A percentile compares a stretch with the other conserved stretches of the same genome.
phyloP scores from a whole-genome alignment of 768 basidiomycete genomes.

The Phaffia australis region DNA sequence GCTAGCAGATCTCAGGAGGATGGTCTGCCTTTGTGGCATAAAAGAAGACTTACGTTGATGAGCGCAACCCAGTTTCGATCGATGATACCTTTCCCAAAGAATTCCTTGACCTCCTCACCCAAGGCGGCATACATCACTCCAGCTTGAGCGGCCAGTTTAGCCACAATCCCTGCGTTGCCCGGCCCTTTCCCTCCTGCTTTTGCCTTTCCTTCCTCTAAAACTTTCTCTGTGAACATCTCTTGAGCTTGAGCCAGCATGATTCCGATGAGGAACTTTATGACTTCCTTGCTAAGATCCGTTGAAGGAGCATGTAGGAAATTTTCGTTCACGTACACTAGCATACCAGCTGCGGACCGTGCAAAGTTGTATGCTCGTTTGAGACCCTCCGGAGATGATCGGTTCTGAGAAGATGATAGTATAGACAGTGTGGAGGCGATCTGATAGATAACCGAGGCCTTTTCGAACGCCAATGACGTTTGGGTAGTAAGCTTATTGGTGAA shows the following conservation, averaged over 20 bases:
- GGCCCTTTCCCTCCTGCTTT: constrained; percentile 20
- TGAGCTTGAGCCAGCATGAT: constrained; percentile 86
- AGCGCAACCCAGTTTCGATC: constrained; percentile 87
- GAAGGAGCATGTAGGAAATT: constrained; percentile 97
- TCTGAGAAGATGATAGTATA: constrained; percentile 69
- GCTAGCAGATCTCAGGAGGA: neutral
- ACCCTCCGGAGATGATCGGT: constrained; percentile 78
- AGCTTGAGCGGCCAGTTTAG: constrained; percentile 74
- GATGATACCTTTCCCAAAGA: constrained; percentile 90
- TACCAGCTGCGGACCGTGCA: constrained; percentile 78
- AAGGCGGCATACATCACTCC: constrained; percentile 69
- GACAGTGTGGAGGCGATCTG: constrained; percentile 92
- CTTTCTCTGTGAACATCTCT: constrained; percentile 92
- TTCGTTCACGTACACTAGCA: constrained; percentile 98
- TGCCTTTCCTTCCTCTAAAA: constrained; percentile 82
- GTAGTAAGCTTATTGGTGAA: constrained; percentile 88
- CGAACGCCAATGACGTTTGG: constrained; percentile 92
- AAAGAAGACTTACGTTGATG: constrained; percentile 50
- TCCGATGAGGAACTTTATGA: constrained; percentile 83
- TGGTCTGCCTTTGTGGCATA: neutral
- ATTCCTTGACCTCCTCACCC: constrained; percentile 90
- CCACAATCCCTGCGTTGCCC: constrained; percentile 44
- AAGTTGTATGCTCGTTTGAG: constrained; percentile 88
- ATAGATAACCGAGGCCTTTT: constrained; percentile 95
- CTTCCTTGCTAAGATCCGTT: constrained; percentile 84